Evolutionary conservation across 345 rosid species (phyloP).

Genomic region (Populus tremula): DNA sequence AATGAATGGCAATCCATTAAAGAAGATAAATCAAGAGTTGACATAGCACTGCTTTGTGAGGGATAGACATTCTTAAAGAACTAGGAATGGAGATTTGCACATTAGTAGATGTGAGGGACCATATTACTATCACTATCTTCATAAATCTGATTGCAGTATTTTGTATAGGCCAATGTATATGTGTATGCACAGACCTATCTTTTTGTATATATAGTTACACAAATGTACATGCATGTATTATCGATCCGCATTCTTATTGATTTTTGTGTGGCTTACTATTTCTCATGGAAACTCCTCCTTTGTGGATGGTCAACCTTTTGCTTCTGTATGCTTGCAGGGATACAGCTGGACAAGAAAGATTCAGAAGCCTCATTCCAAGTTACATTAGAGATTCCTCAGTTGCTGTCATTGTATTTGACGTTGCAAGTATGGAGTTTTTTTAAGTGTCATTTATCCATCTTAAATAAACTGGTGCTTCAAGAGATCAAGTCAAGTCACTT

Average conservation of each 20-base stretch:
- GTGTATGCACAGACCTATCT: background rate
- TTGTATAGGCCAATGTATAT: background rate
- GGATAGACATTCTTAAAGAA: background rate
- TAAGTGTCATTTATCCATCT: background rate
- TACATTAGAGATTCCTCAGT: constrained; percentile 26
- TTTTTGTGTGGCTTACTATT: background rate
- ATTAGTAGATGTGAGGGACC: background rate
- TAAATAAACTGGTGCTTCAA: background rate
- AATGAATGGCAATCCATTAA: background rate
- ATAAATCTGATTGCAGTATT: background rate
- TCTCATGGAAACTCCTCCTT: background rate
- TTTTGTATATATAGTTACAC: background rate
- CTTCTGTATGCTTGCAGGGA: constrained; percentile 18
- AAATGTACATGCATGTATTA: background rate
- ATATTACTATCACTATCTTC: background rate
- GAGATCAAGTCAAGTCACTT: background rate
- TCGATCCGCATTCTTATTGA: background rate
- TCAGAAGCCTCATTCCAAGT: constrained; percentile 27
- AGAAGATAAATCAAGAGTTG: background rate
- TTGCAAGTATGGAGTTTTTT: constrained; percentile 16
- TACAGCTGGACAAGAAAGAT: constrained; percentile 26
- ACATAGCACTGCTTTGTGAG: background rate
- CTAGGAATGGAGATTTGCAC: background rate
- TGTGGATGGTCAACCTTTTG: background rate
- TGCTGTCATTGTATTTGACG: constrained; percentile 25